A percentile compares a stretch with the other conserved stretches of the same genome.
These are phyloP conservation scores for Podila minutissima DNA, from an alignment of 192 early-diverging fungal genomes.

Conservation along the genomic window DNA sequence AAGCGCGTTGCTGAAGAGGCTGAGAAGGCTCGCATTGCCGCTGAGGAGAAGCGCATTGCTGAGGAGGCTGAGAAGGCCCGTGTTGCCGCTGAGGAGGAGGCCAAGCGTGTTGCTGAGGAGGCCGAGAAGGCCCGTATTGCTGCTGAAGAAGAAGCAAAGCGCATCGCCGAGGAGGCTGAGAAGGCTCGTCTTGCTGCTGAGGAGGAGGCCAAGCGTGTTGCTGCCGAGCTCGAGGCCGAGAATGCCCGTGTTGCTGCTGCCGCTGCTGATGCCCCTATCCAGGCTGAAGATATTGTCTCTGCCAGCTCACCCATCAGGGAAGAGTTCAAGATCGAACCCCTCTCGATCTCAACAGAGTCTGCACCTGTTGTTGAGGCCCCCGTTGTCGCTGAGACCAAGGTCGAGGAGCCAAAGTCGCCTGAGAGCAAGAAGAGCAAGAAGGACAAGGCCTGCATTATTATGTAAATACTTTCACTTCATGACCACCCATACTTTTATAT, in stretches of 20 bases:
- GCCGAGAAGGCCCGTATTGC: not conserved
- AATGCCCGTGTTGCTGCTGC: not conserved
- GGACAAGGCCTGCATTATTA: conserved; percentile 11
- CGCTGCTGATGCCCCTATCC: conserved; percentile 2
- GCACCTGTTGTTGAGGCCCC: conserved; percentile 2
- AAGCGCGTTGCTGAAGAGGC: conserved; percentile 6
- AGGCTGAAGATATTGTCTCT: not conserved
- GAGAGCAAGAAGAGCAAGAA: conserved; percentile 17
- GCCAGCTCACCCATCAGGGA: conserved; percentile 3
- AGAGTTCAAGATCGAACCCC: conserved; percentile 3
- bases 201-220: conserved; percentile 12
- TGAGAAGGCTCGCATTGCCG: conserved; percentile 5
- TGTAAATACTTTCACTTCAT: not conserved
- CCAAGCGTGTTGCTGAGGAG: conserved; percentile 1
- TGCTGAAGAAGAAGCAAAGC: not conserved
- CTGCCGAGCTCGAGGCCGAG: conserved; percentile 3
- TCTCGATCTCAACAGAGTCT: not conserved
- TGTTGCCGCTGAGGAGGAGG: not conserved
- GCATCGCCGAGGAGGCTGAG: conserved; percentile 1
- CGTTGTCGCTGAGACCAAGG: conserved; percentile 6
- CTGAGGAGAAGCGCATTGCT: conserved; percentile 12
- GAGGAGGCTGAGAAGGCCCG: not conserved
- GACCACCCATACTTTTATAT: not conserved
- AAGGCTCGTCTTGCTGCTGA: conserved; percentile 11
- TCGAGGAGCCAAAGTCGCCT: not conserved